Percentiles rank a stretch among this genome's conserved stretches.
Conservation (phyloP, 139 green algal species). For the Volvox reticuliferus region DNA sequence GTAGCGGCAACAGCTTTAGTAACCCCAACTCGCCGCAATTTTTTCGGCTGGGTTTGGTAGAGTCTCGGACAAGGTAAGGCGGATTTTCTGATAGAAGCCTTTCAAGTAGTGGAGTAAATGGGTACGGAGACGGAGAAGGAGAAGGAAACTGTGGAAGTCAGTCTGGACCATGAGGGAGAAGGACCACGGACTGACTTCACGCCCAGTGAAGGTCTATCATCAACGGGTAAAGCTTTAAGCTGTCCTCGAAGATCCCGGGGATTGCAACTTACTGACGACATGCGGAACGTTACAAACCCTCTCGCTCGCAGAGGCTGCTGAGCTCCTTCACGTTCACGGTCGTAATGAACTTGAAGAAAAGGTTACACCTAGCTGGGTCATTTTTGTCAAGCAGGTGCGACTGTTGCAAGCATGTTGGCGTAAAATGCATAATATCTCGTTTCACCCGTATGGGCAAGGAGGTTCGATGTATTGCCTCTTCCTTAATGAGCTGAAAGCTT, state of each 20-base stretch:
- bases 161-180: neutral
- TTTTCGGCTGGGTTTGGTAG: no score
- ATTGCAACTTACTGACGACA: neutral
- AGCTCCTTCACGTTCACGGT: slow-evolving; percentile 70
- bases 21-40: no score
- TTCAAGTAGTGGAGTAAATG: no score
- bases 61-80: no score
- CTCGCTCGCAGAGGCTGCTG: slow-evolving; percentile 70
- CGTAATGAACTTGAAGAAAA: slow-evolving; percentile 88
- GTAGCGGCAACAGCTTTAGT: no score
- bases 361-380: slow-evolving; percentile 63
- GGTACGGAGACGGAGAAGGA: neutral
- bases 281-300: neutral
- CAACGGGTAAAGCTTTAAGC: neutral
- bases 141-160: neutral
- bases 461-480: no score
- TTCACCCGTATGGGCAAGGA: no score
- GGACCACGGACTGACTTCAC: neutral
- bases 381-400: slow-evolving; percentile 58
- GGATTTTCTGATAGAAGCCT: no score
- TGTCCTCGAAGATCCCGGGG: neutral
- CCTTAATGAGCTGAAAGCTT: no score
- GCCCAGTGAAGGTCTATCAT: neutral
- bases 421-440: no score
- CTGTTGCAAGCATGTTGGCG: no score